Evolutionary conservation across 148 eudicot genomes (phyloP).

Genomic region (Heliamphora exappendiculata): DNA sequence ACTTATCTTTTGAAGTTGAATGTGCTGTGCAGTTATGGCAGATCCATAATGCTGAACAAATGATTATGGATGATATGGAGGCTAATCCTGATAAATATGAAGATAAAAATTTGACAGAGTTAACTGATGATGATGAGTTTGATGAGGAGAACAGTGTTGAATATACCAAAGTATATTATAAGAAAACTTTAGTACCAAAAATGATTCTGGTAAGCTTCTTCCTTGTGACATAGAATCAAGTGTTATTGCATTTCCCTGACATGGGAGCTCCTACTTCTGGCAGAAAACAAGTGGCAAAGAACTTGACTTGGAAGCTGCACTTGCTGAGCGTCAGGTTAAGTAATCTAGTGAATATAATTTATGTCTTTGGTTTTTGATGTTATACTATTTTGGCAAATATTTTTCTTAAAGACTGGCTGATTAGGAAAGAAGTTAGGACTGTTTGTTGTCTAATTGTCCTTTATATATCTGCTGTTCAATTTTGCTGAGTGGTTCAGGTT

Average conservation of each 20-base stretch:
- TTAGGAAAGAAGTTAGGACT: background rate
- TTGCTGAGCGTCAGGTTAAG: slow-evolving; percentile 88
- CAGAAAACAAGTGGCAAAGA: slow-evolving; percentile 88
- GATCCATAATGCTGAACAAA: slow-evolving; percentile 88
- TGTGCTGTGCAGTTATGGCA: slow-evolving; percentile 73
- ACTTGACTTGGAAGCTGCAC: slow-evolving; percentile 91
- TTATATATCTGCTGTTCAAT: no score
- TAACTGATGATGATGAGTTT: slow-evolving; percentile 79
- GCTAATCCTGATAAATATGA: slow-evolving; percentile 76
- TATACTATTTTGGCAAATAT: background rate
- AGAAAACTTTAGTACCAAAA: slow-evolving; percentile 51
- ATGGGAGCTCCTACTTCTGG: slow-evolving; percentile 9
- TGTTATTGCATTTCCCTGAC: slow-evolving; percentile 10
- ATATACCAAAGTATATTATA: slow-evolving; percentile 49
- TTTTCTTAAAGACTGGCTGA: background rate
- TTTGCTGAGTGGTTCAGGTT: no score
- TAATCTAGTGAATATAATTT: background rate
- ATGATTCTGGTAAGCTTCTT: slow-evolving; percentile 48
- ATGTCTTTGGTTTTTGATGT: background rate
- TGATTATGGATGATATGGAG: slow-evolving; percentile 89
- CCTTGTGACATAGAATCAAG: background rate
- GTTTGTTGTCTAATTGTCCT: no score
- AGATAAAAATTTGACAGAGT: slow-evolving; percentile 61
- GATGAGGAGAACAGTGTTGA: slow-evolving; percentile 66
- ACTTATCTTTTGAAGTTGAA: background rate